Conservation (phyloP, 1,139 yeast genomes). For the Kurtzmaniella quercitrusa region DNA sequence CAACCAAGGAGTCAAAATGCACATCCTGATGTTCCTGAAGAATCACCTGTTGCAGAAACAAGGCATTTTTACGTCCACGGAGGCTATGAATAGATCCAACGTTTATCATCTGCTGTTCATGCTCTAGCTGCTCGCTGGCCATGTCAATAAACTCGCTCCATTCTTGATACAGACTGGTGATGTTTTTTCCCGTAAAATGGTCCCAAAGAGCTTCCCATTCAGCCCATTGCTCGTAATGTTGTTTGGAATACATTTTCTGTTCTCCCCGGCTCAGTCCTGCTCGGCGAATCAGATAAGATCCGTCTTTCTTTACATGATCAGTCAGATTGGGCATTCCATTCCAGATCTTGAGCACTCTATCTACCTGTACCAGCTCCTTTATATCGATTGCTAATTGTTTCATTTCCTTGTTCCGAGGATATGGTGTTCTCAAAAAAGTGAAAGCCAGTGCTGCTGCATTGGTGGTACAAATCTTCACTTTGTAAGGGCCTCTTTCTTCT, state of each 20-base stretch:
- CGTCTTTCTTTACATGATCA: slow-evolving; percentile 20
- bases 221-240: slow-evolving; percentile 24
- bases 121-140: not conserved
- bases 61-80: slow-evolving; percentile 4
- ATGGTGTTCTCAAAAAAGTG: slow-evolving; percentile 29
- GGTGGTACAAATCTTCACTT: slow-evolving; percentile 27
- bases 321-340: slow-evolving; percentile 11
- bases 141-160: not conserved
- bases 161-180: not conserved
- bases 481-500: slow-evolving; percentile 35
- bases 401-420: slow-evolving; percentile 15
- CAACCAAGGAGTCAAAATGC: slow-evolving; percentile 19
- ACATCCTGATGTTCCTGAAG: slow-evolving; percentile 24
- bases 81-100: slow-evolving; percentile 11
- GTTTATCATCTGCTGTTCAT: slow-evolving; percentile 1
- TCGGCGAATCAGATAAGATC: slow-evolving; percentile 26
- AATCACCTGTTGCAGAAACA: slow-evolving; percentile 14
- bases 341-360: slow-evolving; percentile 28
- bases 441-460: slow-evolving; percentile 30
- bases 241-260: slow-evolving; percentile 27
- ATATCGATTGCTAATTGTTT: slow-evolving; percentile 29
- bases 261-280: slow-evolving; percentile 19
- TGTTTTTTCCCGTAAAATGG: slow-evolving; percentile 5
- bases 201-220: slow-evolving; percentile 39
- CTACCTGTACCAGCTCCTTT: slow-evolving; percentile 24